Base-by-base conservation (phyloP, 2,329 filamentous ascomycete species). In the Echinosphaeria canescens region DNA sequence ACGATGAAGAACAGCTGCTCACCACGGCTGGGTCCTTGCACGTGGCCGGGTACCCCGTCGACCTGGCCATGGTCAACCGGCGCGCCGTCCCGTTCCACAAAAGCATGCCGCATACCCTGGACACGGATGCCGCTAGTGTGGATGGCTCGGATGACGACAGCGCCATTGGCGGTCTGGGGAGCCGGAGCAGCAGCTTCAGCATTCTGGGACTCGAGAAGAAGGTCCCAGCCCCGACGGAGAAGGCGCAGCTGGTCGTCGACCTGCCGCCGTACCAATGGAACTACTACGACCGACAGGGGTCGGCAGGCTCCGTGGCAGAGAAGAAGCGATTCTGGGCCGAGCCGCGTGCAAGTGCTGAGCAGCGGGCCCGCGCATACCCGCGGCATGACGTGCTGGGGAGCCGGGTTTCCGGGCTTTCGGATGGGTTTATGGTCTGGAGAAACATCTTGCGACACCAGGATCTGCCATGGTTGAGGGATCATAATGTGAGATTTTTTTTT, bases 261-360 rank as follows among this genome's bases (percentile, higher is more conserved):
- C 29, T 40, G 10, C 51, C 53, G 2, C 33, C 34, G 2, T 58
- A 59, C 32, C 36, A 41, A 0, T 59, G 51, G 51, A 42, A 55
- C 20, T 48, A 55, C 31, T n/a, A n/a, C n/a, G n/a, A n/a, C n/a
- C n/a, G n/a, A n/a, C n/a, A n/a, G n/a, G n/a, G n/a, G n/a, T n/a
- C n/a, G n/a, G n/a, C n/a, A n/a, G n/a, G n/a, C n/a, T n/a, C n/a
- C n/a, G n/a, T n/a, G n/a, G n/a, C n/a, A n/a, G n/a, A n/a, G n/a
- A 29, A 34, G 4, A 33, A 35, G 5, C 29, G 33, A 2, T 45
- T 42, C 29, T 53, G 47, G 48, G 15, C 23, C 13, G 40, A 42
- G 23, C 28, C 16, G 3, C 32, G 35, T 3, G 33, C 6, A n/a
- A 30, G 26, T 27, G 13, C 14, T 2, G 32, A 36, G 19, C 27